Evolutionary conservation across 768 basidiomycete genomes (phyloP).

Genomic region (Hygrocybe coccinea): DNA sequence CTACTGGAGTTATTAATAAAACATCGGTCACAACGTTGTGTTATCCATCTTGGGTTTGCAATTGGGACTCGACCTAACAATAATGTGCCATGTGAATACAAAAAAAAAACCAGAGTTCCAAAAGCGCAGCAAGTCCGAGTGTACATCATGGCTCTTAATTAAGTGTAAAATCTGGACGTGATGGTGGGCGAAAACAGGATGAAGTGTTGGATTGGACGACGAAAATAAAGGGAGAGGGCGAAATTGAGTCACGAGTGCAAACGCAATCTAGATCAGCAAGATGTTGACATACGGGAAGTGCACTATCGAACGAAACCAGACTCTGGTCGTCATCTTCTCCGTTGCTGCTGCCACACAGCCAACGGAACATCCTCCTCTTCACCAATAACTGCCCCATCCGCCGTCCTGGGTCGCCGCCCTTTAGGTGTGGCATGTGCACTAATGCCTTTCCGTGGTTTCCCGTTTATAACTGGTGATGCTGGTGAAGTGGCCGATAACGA

Average conservation of each 20-base stretch:
- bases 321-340: constrained; percentile 40
- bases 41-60: too few relatives aligned
- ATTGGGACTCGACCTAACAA: not conserved
- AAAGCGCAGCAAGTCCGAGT: not conserved
- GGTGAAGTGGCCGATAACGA: constrained; percentile 68
- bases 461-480: constrained; percentile 39
- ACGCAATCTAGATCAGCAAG: not conserved
- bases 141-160: not conserved
- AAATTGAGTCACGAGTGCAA: not conserved
- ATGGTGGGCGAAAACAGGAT: not conserved
- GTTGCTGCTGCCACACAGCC: constrained; percentile 75
- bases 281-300: not conserved
- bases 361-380: constrained; percentile 81
- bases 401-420: constrained; percentile 39
- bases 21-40: too few relatives aligned
- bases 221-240: not conserved
- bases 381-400: constrained; percentile 38
- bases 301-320: not conserved
- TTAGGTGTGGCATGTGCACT: constrained; percentile 48
- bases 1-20: too few relatives aligned
- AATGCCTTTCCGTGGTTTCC: constrained; percentile 56
- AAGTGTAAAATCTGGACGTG: not conserved
- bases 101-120: not conserved
- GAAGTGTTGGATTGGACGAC: not conserved
- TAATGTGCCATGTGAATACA: not conserved